phyloP scores from a whole-genome alignment of 345 rosid species.

The Salix brachista region DNA sequence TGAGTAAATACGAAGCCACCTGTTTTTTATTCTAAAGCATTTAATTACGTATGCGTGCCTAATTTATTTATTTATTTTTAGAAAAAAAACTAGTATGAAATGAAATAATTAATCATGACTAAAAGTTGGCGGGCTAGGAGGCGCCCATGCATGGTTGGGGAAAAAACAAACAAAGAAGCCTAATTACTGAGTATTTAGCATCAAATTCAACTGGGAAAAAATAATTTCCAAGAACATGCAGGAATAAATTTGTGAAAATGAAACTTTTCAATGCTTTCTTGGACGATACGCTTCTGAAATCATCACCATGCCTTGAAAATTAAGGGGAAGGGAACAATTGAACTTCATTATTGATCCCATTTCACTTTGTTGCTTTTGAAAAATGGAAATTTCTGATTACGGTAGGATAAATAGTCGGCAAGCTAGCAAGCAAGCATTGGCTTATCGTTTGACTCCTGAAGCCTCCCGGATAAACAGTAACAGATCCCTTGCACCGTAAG shows the following conservation, averaged over 20 bases:
- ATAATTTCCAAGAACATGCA: background rate
- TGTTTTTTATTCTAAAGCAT: background rate
- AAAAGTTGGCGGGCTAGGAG: background rate
- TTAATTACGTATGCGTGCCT: background rate
- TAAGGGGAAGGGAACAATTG: background rate
- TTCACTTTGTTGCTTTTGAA: background rate
- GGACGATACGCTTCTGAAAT: background rate
- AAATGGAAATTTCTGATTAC: background rate
- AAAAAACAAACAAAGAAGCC: background rate
- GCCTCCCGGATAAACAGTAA: background rate
- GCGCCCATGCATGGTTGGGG: background rate
- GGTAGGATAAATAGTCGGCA: background rate
- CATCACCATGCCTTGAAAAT: background rate
- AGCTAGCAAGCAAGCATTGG: slow-evolving; percentile 1
- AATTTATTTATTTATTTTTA: background rate
- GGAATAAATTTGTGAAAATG: background rate
- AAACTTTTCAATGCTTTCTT: background rate
- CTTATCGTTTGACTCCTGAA: slow-evolving; percentile 4
- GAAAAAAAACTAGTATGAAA: background rate
- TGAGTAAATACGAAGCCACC: background rate
- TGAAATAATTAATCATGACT: background rate
- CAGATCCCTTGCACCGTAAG: background rate
- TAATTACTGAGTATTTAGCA: background rate
- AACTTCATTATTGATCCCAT: background rate
- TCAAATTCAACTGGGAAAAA: background rate